These are phyloP conservation scores for Neonectria magnoliae DNA, from an alignment of 2,329 filamentous ascomycete genomes.

Conservation along the genomic window DNA sequence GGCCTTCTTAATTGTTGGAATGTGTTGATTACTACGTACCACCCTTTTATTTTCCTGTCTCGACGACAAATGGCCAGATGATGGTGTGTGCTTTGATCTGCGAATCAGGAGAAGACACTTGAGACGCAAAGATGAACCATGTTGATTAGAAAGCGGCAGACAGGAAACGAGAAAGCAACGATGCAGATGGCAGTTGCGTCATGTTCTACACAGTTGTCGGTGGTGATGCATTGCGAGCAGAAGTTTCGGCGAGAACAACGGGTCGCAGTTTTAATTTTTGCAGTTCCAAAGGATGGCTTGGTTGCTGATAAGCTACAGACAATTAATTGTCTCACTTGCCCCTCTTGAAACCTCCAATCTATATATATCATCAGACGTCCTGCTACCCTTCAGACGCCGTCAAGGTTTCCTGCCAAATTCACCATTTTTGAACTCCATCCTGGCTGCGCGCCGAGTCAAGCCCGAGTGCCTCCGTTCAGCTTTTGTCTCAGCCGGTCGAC, in stretches of 20 bases:
- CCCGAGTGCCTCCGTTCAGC: neutral
- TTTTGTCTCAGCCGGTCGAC: neutral
- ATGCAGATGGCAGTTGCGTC: slow-evolving; percentile 7
- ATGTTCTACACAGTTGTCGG: neutral
- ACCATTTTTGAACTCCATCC: neutral
- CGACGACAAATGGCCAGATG: slow-evolving; percentile 7
- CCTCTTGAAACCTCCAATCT: neutral
- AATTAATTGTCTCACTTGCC: neutral
- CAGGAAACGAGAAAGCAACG: slow-evolving; percentile 20
- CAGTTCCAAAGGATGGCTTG: neutral
- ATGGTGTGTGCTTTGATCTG: slow-evolving; percentile 2
- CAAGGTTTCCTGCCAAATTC: neutral
- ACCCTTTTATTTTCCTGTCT: slow-evolving; percentile 2
- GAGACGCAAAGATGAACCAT: slow-evolving; percentile 15
- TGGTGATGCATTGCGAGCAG: slow-evolving; percentile 3
- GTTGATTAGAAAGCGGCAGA: slow-evolving; percentile 22
- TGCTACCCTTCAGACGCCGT: neutral
- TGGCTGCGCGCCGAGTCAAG: neutral
- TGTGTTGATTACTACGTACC: slow-evolving; percentile 17
- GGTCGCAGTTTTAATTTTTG: neutral
- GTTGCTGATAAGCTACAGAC: neutral
- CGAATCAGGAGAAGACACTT: neutral
- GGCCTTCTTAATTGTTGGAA: slow-evolving; percentile 19
- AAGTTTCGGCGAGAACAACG: slow-evolving; percentile 1
- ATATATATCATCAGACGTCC: neutral